Percentiles rank a stretch among this genome's conserved stretches.
Evolutionary conservation across 2,329 filamentous ascomycete genomes (phyloP).

Genomic region (Exophiala mesophila): DNA sequence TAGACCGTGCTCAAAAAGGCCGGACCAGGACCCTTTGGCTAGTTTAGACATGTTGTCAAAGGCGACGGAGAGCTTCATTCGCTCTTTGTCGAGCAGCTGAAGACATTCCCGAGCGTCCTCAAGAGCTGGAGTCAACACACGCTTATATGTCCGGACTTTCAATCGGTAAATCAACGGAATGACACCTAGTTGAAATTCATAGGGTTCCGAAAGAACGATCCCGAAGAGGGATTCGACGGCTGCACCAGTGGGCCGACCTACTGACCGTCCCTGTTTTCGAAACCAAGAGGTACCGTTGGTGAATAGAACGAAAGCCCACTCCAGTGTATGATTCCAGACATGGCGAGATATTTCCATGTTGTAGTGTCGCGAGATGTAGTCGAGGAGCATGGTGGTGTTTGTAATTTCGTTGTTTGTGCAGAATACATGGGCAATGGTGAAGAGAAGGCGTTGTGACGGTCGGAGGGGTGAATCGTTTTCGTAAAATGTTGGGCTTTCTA

Average conservation of each 20-base stretch:
- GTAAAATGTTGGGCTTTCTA: slow-evolving; percentile 37
- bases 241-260: slow-evolving; percentile 34
- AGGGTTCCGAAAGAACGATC: slow-evolving; percentile 55
- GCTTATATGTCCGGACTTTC: slow-evolving; percentile 7
- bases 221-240: slow-evolving; percentile 54
- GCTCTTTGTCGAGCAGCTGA: slow-evolving; percentile 17
- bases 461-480: slow-evolving; percentile 49
- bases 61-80: slow-evolving; percentile 9
- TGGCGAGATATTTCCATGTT: slow-evolving; percentile 51
- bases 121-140: slow-evolving; percentile 6
- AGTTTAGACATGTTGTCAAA: slow-evolving; percentile 16
- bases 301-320: slow-evolving; percentile 60
- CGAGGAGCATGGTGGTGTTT: slow-evolving; percentile 55
- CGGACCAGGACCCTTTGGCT: slow-evolving; percentile 2
- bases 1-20: slow-evolving; percentile 14
- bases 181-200: slow-evolving; percentile 54
- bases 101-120: slow-evolving; percentile 16
- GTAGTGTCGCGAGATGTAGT: slow-evolving; percentile 59
- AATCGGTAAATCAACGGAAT: slow-evolving; percentile 26
- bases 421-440: slow-evolving; percentile 63
- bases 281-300: slow-evolving; percentile 33
- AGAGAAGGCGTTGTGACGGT: slow-evolving; percentile 57
- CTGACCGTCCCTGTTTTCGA: slow-evolving; percentile 33
- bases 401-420: slow-evolving; percentile 61
- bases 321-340: slow-evolving; percentile 63